A percentile compares a stretch with the other conserved stretches of the same genome.
phyloP scores from a whole-genome alignment of 345 rosid species.

The Carallia pectinifolia region DNA sequence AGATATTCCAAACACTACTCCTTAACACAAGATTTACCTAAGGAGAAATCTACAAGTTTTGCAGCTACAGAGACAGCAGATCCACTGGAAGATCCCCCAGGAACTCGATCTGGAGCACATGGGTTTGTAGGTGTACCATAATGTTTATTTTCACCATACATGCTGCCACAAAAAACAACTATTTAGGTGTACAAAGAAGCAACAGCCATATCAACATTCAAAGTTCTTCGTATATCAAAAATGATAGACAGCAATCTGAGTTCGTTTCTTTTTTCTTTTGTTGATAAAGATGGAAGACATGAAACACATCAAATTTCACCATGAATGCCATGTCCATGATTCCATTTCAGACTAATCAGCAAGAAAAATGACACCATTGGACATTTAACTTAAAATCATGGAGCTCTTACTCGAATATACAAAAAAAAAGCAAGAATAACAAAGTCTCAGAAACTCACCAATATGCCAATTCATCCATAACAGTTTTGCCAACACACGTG shows the following conservation, averaged over 20 bases:
- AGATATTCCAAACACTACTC: background rate
- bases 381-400: no score
- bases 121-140: conserved; percentile 90
- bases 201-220: background rate
- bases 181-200: background rate
- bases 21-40: conserved; percentile 47
- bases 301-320: no score
- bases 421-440: background rate
- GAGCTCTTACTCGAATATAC: no score
- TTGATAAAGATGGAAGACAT: no score
- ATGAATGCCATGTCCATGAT: no score
- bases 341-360: no score
- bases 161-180: conserved; percentile 39
- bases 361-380: no score
- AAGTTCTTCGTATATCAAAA: no score
- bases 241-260: no score
- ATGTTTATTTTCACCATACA: conserved; percentile 79
- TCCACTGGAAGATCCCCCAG: conserved; percentile 98
- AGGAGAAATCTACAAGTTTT: conserved; percentile 74
- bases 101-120: conserved; percentile 64
- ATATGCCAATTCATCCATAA: conserved; percentile 97
- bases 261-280: no score
- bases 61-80: conserved; percentile 96
- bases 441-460: conserved; percentile 21
- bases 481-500: conserved; percentile 60